Conservation (phyloP, 2,329 filamentous ascomycete species). For the Pseudogymnoascus sp. region DNA sequence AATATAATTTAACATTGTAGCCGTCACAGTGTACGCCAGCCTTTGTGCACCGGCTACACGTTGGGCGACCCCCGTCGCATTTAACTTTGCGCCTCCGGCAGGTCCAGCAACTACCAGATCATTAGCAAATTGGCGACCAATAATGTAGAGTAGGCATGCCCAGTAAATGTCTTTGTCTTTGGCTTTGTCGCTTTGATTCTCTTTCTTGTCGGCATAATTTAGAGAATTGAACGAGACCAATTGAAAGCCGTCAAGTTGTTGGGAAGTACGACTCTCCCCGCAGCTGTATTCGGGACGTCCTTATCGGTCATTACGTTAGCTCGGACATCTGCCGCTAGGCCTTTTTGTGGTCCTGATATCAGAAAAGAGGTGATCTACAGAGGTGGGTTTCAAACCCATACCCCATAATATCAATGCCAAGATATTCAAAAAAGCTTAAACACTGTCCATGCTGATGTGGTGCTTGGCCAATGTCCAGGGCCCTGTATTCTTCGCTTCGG, state of each 20-base stretch:
- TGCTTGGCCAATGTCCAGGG: background rate
- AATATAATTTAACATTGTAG: slow-evolving; percentile 1
- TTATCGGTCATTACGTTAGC: background rate
- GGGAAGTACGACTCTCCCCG: background rate
- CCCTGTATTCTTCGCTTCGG: too few relatives aligned
- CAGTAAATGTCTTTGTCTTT: background rate
- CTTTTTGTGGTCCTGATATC: background rate
- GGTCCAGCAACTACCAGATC: slow-evolving; percentile 5
- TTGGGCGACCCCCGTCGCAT: slow-evolving; percentile 12
- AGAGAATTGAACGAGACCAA: background rate
- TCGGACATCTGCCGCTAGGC: background rate
- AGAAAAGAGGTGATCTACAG: too few relatives aligned
- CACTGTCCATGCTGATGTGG: background rate
- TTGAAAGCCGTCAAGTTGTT: background rate
- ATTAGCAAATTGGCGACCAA: background rate
- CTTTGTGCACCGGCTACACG: slow-evolving; percentile 11
- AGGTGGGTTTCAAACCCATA: background rate
- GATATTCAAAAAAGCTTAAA: background rate
- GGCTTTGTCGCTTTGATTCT: background rate
- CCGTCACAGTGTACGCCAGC: slow-evolving; percentile 13
- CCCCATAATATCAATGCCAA: background rate
- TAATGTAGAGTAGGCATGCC: background rate
- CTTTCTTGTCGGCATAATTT: background rate
- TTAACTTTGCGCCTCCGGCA: slow-evolving; percentile 13
- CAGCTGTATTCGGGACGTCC: background rate